Percentiles rank a stretch among this genome's conserved stretches.
phyloP scores from a whole-genome alignment of 163 green algal genomes.

The Chloromonas sp. region DNA sequence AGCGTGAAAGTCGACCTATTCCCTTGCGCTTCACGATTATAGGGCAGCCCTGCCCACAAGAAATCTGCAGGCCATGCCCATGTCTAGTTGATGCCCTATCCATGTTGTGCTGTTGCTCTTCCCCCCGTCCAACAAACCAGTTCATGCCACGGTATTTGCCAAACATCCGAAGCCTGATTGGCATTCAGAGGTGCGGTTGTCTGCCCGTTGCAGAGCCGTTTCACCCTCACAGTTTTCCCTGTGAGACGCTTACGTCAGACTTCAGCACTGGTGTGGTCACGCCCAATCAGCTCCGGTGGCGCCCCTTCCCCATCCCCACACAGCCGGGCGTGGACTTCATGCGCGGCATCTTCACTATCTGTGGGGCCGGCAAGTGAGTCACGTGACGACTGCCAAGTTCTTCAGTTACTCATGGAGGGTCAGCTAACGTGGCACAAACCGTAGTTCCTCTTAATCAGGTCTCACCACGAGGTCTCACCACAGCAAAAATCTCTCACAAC shows the following conservation, averaged over 20 bases:
- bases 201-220: slow-evolving; percentile 53
- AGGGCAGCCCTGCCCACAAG: too few relatives aligned
- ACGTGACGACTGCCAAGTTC: not conserved
- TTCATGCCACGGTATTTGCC: too few relatives aligned
- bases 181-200: too few relatives aligned
- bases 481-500: not conserved
- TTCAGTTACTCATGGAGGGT: not conserved
- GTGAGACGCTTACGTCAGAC: slow-evolving; percentile 58
- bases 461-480: not conserved
- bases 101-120: not conserved
- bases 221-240: slow-evolving; percentile 64
- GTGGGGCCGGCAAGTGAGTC: slow-evolving; percentile 69
- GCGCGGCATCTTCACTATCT: slow-evolving; percentile 76
- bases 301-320: slow-evolving; percentile 60
- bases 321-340: slow-evolving; percentile 73
- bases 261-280: slow-evolving; percentile 42
- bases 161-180: too few relatives aligned
- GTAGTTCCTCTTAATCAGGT: not conserved
- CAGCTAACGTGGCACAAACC: too few relatives aligned
- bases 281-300: slow-evolving; percentile 71
- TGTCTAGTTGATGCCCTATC: not conserved
- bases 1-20: too few relatives aligned
- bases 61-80: too few relatives aligned
- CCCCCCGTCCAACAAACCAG: too few relatives aligned
- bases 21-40: too few relatives aligned